Conservation (phyloP, 768 basidiomycete species). For the Rhizopogon vinicolor region DNA sequence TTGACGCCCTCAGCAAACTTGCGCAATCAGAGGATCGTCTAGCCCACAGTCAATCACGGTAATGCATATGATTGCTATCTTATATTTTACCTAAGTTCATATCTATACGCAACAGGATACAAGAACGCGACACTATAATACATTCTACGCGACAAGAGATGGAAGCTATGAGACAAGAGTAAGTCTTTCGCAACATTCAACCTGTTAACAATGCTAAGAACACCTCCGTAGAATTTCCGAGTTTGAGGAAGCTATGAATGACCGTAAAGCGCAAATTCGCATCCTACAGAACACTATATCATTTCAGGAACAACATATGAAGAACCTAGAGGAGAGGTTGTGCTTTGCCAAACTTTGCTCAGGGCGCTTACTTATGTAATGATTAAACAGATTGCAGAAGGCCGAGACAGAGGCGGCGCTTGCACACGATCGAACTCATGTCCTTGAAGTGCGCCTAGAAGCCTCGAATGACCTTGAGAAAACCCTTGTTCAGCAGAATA, state of each 20-base stretch:
- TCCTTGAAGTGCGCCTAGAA: constrained; percentile 24
- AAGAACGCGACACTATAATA: constrained; percentile 21
- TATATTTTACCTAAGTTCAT: constrained; percentile 8
- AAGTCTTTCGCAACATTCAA: constrained; percentile 2
- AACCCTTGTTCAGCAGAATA: constrained; percentile 18
- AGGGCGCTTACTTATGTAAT: constrained; percentile 6
- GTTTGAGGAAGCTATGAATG: constrained; percentile 18
- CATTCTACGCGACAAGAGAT: constrained; percentile 26
- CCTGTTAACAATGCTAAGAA: constrained; percentile 4
- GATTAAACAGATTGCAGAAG: constrained; percentile 7
- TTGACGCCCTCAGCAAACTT: constrained; percentile 14
- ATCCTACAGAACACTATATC: constrained; percentile 25
- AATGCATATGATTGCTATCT: background rate
- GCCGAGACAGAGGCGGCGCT: constrained; percentile 15
- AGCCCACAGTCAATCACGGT: constrained; percentile 18
- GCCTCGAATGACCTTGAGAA: constrained; percentile 17
- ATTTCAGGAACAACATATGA: constrained; percentile 25
- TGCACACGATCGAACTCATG: constrained; percentile 17
- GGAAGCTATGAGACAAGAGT: constrained; percentile 27
- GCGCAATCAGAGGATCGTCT: constrained; percentile 25
- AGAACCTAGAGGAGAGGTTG: constrained; percentile 22
- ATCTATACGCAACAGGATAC: constrained; percentile 10
- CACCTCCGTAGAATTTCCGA: constrained; percentile 15
- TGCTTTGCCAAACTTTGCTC: background rate
- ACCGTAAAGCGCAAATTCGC: constrained; percentile 21